Evolutionary conservation across 176 grass and related monocot genomes (phyloP).

Genomic region (Elaeis guineensis): DNA sequence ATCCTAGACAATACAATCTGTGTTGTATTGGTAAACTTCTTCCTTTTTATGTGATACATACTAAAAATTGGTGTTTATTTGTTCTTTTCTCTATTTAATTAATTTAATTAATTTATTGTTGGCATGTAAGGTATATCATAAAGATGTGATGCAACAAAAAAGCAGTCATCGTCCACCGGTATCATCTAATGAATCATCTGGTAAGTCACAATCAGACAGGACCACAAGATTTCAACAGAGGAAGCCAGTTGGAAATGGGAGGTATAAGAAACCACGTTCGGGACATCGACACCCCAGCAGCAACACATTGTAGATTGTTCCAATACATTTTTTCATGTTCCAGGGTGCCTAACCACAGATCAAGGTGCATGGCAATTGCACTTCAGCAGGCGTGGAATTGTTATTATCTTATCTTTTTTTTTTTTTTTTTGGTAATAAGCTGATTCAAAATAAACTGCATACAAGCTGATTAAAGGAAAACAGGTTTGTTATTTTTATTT

Average conservation of each 20-base stretch:
- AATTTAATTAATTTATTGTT: not conserved
- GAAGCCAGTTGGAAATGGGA: conserved; percentile 22
- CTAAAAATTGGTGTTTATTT: too few species aligned
- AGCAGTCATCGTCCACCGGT: conserved; percentile 27
- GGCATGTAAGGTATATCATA: conserved; percentile 67
- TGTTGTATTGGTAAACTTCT: too few species aligned
- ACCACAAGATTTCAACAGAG: not conserved
- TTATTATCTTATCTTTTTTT: too few species aligned
- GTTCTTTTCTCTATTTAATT: not conserved
- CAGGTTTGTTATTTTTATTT: too few species aligned
- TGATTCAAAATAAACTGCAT: not conserved
- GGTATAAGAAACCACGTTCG: not conserved
- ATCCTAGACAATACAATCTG: too few species aligned
- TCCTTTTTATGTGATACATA: too few species aligned
- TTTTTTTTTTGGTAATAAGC: not conserved
- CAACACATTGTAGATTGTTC: not conserved
- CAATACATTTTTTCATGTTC: not conserved
- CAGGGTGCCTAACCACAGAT: too few species aligned
- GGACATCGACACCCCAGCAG: not conserved
- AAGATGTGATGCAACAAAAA: conserved; percentile 63
- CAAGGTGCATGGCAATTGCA: too few species aligned
- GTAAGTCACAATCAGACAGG: conserved; percentile 32
- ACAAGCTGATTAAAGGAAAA: too few species aligned
- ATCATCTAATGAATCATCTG: conserved; percentile 1
- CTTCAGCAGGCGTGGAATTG: too few species aligned